A percentile compares a stretch with the other conserved stretches of the same genome.
These are phyloP conservation scores for Rhytidiadelphus loreus DNA, from an alignment of 225 moss, liverwort and hornwort species.

Conservation along the genomic window DNA sequence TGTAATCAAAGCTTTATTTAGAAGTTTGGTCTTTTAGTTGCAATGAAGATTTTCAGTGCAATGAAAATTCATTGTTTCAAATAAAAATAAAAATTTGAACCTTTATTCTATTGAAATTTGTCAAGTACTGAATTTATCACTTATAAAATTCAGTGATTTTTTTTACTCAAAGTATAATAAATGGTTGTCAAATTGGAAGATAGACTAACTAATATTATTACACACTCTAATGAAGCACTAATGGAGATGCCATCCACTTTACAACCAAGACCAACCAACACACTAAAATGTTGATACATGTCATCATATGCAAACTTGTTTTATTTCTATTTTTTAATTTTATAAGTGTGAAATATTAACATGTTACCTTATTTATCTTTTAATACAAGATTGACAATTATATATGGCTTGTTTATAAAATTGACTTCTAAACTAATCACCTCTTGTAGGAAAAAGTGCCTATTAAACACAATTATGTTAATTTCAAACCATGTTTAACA, in stretches of 20 bases:
- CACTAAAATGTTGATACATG: background rate
- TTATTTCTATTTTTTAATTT: background rate
- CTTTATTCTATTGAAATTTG: background rate
- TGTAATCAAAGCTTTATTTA: background rate
- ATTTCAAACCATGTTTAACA: too few relatives aligned
- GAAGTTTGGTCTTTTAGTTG: background rate
- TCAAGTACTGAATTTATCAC: background rate
- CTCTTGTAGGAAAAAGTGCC: fast-evolving
- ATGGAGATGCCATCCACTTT: background rate
- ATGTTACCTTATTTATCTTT: background rate
- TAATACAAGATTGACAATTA: background rate
- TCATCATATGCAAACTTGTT: background rate
- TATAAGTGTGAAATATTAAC: background rate
- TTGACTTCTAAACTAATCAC: background rate
- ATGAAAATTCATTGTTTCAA: background rate
- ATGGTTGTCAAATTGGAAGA: background rate
- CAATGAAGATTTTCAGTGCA: background rate
- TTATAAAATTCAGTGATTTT: background rate
- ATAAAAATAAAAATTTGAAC: background rate
- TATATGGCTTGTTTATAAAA: background rate
- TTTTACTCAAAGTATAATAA: background rate
- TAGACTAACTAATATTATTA: background rate
- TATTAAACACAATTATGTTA: background rate
- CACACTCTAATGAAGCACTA: background rate
- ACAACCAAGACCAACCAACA: too few relatives aligned